Evolutionary conservation across 2,329 filamentous ascomycete genomes (phyloP), one percentile per base, ranked within the genome.

Genomic region (Pseudogymnoascus verrucosus): DNA sequence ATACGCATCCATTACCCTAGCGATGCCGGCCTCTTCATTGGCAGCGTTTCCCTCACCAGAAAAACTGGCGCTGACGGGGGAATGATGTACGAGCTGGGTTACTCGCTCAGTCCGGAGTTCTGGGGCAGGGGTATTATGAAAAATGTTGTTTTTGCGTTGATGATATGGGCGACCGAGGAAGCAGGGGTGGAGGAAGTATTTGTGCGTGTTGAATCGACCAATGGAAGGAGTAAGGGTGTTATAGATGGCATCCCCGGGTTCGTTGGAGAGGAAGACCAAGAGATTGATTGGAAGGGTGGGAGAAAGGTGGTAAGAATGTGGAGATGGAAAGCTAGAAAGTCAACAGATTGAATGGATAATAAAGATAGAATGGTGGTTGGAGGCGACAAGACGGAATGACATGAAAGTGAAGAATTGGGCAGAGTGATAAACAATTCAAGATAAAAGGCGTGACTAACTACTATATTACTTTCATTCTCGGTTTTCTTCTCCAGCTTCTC

Each of bases 51-150:
- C 51, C 31, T 39, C 34, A 61, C 34, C 5, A 10, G 8, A 4
- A 42, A 12, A 16, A 21, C 16, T n/a, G 34, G 34, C 14, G 34
- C 51, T 12, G 51, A 57, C 19, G 28, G 34, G 34, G 16, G n/a
- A 28, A 14, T n/a, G n/a, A 28, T 8, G 16, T 63, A 60, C 16
- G 61, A 63, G 44, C 28, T 63, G 6, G 61, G 61, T 6, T 63
- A 63, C 11, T 63, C 36, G 6, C 61, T 63, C 16, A 36, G 44
- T 59, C 44, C 61, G 3, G 61, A 60, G 31, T 63, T 26, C 34
- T 37, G 44, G 44, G 61, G 61, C 39, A 31, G 11, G 11, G 44
- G 44, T 6, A 59, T 63, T 39, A 63, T 63, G 61, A 59, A 39
- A 36, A 28, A 59, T n/a, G 61, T 21, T 26, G n/a, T n/a, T 10